Evolutionary conservation across 305 asterid species (phyloP).

Genomic region (Solanum hybrid): DNA sequence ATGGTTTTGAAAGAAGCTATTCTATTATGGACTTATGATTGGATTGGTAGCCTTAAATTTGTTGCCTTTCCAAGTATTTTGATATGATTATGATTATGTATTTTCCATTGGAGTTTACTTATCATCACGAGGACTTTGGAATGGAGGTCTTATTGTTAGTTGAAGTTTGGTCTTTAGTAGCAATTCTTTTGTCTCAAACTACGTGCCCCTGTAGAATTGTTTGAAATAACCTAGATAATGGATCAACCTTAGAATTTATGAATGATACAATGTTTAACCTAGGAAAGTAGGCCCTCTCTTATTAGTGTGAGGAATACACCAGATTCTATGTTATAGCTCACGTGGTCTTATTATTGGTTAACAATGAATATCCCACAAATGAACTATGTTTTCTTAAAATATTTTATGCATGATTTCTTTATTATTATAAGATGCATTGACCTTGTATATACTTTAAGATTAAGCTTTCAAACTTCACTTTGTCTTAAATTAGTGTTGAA

Average conservation of each 20-base stretch:
- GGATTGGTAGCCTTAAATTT: neutral
- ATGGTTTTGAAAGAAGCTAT: neutral
- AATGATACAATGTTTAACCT: neutral
- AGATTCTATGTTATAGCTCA: neutral
- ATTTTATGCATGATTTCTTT: neutral
- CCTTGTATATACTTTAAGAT: neutral
- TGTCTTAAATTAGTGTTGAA: neutral
- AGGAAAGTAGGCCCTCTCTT: neutral
- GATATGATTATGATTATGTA: neutral
- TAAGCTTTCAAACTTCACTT: neutral
- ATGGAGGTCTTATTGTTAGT: neutral
- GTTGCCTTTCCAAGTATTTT: neutral
- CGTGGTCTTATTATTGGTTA: neutral
- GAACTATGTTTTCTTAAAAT: neutral
- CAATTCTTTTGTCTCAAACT: neutral
- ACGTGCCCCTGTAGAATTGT: neutral
- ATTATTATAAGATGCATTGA: neutral
- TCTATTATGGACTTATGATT: neutral
- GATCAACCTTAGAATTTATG: neutral
- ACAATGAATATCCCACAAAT: neutral
- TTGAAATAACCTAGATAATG: neutral
- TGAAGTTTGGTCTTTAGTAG: neutral
- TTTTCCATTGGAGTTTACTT: neutral
- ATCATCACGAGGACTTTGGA: neutral
- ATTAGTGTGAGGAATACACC: neutral